These are phyloP conservation scores for Leucosporidium creatinivorum DNA, from an alignment of 768 basidiomycete genomes.

Conservation along the genomic window DNA sequence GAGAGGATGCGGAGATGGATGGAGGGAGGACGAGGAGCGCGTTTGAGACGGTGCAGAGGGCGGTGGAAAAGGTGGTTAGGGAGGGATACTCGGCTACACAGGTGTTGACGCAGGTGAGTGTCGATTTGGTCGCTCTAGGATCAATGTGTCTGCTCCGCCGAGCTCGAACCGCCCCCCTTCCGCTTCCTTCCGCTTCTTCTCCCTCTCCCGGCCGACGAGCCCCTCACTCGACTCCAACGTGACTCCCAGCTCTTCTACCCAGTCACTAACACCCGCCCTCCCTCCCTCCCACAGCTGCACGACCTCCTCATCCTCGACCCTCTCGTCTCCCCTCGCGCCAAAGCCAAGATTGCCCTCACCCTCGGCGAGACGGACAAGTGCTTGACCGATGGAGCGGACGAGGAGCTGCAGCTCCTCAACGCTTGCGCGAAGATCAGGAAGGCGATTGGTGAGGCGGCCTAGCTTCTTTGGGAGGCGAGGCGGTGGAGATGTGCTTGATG, in stretches of 20 bases:
- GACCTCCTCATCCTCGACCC: constrained; percentile 80
- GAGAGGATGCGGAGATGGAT: constrained; percentile 50
- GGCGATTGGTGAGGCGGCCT: too few relatives aligned
- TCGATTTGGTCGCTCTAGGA: neutral
- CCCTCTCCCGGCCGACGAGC: too few relatives aligned
- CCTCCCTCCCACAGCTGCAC: constrained; percentile 59
- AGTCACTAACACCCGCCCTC: neutral
- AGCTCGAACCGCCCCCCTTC: neutral
- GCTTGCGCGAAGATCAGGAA: constrained; percentile 60
- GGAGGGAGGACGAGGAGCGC: constrained; percentile 44
- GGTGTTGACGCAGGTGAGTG: constrained; percentile 72
- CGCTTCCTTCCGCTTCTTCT: too few relatives aligned
- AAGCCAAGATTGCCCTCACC: constrained; percentile 67
- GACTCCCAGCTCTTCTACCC: neutral
- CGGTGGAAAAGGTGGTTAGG: constrained; percentile 68
- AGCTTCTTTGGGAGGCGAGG: too few relatives aligned
- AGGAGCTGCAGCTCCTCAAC: constrained; percentile 89
- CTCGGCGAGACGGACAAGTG: constrained; percentile 96
- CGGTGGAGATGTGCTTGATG: too few relatives aligned
- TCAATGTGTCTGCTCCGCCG: neutral
- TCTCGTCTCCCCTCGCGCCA: constrained; percentile 68
- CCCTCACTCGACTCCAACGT: too few relatives aligned
- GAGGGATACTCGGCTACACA: constrained; percentile 92
- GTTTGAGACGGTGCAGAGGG: constrained; percentile 51
- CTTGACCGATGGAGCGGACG: constrained; percentile 90